These are phyloP conservation scores for Pestalotiopsis sp. DNA, from an alignment of 2,329 filamentous ascomycete species.

Conservation along the genomic window DNA sequence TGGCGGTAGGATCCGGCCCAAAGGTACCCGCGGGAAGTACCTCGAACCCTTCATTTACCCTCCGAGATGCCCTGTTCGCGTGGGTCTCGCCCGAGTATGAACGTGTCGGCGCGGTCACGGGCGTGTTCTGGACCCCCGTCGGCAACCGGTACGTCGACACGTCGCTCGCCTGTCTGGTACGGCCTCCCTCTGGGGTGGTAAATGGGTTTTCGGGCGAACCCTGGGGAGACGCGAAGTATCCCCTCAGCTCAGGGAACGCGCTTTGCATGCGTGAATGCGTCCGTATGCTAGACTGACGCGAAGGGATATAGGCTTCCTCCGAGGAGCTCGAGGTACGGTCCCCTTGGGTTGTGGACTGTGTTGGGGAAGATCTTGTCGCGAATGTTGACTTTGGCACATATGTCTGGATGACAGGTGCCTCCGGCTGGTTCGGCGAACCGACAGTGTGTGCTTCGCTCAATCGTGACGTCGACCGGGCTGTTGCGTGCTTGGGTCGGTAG, in stretches of 20 bases:
- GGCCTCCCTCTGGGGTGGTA: slow-evolving; percentile 2
- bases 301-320: slow-evolving; percentile 13
- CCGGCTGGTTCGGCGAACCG: slow-evolving; percentile 16
- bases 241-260: slow-evolving; percentile 1
- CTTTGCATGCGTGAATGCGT: neutral
- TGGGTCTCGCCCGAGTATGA: slow-evolving; percentile 29
- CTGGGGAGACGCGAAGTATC: neutral
- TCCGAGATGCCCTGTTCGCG: slow-evolving; percentile 26
- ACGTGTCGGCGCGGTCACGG: slow-evolving; percentile 21
- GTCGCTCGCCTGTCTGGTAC: slow-evolving; percentile 9
- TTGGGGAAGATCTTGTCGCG: slow-evolving; percentile 9
- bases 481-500: slow-evolving; percentile 26
- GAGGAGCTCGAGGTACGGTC: slow-evolving; percentile 17
- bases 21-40: slow-evolving; percentile 32
- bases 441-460: slow-evolving; percentile 17
- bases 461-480: slow-evolving; percentile 19
- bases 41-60: slow-evolving; percentile 33
- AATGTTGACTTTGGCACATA: slow-evolving; percentile 31
- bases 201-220: slow-evolving; percentile 12
- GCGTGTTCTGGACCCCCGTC: neutral
- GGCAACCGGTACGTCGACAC: neutral
- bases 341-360: neutral
- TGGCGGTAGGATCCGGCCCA: slow-evolving; percentile 20
- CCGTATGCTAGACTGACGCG: neutral
- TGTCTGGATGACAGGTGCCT: slow-evolving; percentile 22